Conservation (phyloP, 2,329 filamentous ascomycete genomes). For the Colletotrichum sp. region DNA sequence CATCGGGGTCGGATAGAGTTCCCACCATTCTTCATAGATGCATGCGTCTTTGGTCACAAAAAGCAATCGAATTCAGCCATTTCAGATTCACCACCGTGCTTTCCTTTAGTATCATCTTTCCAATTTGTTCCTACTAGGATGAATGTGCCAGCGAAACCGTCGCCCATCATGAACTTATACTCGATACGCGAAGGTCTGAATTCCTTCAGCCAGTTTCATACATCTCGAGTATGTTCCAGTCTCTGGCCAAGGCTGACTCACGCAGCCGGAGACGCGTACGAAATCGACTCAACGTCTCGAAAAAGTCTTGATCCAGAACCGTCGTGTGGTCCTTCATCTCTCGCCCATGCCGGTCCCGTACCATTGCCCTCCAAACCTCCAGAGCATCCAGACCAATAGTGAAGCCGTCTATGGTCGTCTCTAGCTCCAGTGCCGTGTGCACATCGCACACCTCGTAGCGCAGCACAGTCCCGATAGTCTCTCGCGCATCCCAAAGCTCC, state of each 20-base stretch:
- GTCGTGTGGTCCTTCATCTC: background rate
- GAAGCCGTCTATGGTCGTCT: background rate
- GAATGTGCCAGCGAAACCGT: background rate
- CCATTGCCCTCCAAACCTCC: background rate
- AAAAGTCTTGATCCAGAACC: background rate
- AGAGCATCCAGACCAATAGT: background rate
- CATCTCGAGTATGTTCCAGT: background rate
- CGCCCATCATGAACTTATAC: background rate
- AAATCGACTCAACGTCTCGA: background rate
- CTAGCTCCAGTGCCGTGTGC: background rate
- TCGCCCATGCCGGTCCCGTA: background rate
- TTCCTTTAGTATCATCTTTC: no score
- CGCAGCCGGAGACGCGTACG: background rate
- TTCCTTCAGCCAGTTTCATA: background rate
- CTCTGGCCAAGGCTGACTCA: background rate
- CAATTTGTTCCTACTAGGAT: background rate
- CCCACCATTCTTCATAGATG: constrained; percentile 15
- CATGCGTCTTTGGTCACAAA: constrained; percentile 21
- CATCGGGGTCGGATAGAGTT: constrained; percentile 15
- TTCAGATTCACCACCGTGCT: background rate
- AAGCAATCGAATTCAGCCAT: constrained; percentile 19
- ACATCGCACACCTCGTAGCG: background rate
- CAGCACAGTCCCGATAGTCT: background rate
- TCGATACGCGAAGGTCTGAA: background rate
- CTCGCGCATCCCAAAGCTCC: background rate